A percentile compares a stretch with the other conserved stretches of the same genome.
Conservation (phyloP, 768 basidiomycete genomes). For the Boletellus ananiceps region DNA sequence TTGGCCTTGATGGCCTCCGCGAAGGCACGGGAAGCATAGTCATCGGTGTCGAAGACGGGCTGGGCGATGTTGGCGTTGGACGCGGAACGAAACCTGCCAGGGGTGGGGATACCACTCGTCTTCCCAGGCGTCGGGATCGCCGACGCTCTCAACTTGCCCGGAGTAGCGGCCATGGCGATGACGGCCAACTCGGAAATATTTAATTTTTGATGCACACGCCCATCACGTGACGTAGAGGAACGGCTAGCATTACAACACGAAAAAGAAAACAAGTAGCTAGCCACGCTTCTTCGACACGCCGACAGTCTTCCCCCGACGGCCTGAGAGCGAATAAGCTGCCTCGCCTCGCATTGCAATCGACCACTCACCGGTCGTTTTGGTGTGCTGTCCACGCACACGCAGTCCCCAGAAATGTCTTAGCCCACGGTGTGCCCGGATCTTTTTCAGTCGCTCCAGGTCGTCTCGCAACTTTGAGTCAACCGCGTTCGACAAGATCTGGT, state of each 20-base stretch:
- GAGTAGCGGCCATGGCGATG: conserved; percentile 39
- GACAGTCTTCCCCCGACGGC: conserved; percentile 93
- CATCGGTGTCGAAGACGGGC: conserved; percentile 37
- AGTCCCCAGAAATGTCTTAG: conserved; percentile 91
- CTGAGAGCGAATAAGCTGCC: conserved; percentile 35
- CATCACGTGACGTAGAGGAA: conserved; percentile 19
- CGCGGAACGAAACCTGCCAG: conserved; percentile 65
- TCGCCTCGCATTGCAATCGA: background rate
- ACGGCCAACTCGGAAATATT: background rate
- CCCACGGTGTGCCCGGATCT: conserved; percentile 96
- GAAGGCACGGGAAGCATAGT: conserved; percentile 68
- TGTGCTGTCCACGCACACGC: conserved; percentile 97
- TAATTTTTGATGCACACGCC: background rate
- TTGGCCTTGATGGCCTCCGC: conserved; percentile 77
- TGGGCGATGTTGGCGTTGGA: conserved; percentile 42
- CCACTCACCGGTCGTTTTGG: conserved; percentile 88
- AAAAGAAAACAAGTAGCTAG: conserved; percentile 27
- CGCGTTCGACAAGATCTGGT: conserved; percentile 91
- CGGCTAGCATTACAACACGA: conserved; percentile 5
- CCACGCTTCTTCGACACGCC: conserved; percentile 92
- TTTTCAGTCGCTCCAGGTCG: conserved; percentile 97
- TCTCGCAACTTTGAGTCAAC: conserved; percentile 98
- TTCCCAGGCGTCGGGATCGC: conserved; percentile 47
- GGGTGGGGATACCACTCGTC: conserved; percentile 57
- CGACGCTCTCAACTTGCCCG: conserved; percentile 39